These are phyloP conservation scores for Pseudocercospora fijiensis DNA, from an alignment of 2,329 filamentous ascomycete species.

Conservation along the genomic window DNA sequence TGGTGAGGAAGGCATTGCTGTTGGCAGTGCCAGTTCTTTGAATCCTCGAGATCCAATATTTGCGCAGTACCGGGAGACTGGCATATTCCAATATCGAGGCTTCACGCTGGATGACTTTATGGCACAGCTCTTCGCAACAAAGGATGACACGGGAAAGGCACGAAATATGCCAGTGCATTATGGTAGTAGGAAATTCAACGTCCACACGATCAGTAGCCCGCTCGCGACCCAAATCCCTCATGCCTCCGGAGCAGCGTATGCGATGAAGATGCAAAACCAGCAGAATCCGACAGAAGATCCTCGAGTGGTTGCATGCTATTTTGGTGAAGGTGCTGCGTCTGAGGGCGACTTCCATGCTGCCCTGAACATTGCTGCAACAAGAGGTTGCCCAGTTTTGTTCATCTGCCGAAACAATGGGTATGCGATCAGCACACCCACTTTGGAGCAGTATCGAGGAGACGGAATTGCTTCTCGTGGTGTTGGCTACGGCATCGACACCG, in stretches of 20 bases:
- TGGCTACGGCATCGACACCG: constrained; percentile 91
- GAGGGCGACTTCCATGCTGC: constrained; percentile 92
- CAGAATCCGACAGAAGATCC: constrained; percentile 67
- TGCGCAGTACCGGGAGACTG: constrained; percentile 90
- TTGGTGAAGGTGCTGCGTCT: constrained; percentile 85
- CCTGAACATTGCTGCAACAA: constrained; percentile 84
- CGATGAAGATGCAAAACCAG: constrained; percentile 74
- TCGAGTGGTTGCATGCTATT: constrained; percentile 77
- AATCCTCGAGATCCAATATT: constrained; percentile 86
- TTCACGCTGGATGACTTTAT: constrained; percentile 89
- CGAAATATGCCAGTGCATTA: constrained; percentile 99
- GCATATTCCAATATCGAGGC: constrained; percentile 84
- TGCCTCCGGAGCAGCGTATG: constrained; percentile 82
- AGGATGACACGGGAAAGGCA: constrained; percentile 73
- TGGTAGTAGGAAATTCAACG: constrained; percentile 77
- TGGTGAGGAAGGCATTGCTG: constrained; percentile 89
- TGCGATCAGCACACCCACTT: constrained; percentile 82
- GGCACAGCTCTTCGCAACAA: constrained; percentile 90
- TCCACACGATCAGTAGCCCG: constrained; percentile 84
- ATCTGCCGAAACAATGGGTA: constrained; percentile 93
- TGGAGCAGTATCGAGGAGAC: constrained; percentile 88
- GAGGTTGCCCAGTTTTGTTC: constrained; percentile 83
- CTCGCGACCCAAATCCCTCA: constrained; percentile 88
- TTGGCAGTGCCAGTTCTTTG: constrained; percentile 82
- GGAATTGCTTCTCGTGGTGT: constrained; percentile 84